Evolutionary conservation across 1,139 yeast species (phyloP).

Genomic region (Ashbya aceris): DNA sequence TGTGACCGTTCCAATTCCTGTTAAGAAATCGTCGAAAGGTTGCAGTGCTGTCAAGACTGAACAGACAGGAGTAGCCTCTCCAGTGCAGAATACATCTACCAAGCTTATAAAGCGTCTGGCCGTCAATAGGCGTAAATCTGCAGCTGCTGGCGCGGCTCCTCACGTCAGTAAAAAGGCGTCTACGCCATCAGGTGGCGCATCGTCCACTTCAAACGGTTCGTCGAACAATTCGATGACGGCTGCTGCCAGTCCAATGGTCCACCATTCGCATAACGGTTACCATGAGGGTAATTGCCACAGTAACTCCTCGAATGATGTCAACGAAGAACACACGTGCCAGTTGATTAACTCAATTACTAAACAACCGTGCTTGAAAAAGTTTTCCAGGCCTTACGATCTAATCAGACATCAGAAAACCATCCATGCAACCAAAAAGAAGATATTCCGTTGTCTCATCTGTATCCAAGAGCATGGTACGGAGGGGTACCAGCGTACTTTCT

Average conservation of each 20-base stretch:
- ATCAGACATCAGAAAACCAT: constrained; percentile 94
- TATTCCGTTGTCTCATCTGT: constrained; percentile 82
- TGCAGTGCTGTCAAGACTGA: constrained; percentile 5
- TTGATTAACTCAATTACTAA: constrained; percentile 54
- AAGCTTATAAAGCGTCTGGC: background rate
- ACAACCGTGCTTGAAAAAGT: constrained; percentile 65
- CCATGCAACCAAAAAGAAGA: constrained; percentile 79
- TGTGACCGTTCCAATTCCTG: constrained; percentile 1
- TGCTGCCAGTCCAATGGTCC: background rate
- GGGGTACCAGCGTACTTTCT: constrained; percentile 59
- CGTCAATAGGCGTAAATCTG: constrained; percentile 1
- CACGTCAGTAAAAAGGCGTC: constrained; percentile 1
- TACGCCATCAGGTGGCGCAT: background rate
- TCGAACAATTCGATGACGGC: background rate
- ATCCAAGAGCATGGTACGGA: constrained; percentile 41
- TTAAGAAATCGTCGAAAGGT: constrained; percentile 3
- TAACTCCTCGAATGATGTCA: constrained; percentile 11
- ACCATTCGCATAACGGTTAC: background rate
- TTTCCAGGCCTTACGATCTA: constrained; percentile 89
- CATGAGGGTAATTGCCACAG: constrained; percentile 7
- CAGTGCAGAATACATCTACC: constrained; percentile 3
- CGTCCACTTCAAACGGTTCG: background rate
- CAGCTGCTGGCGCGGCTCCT: background rate
- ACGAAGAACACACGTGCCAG: constrained; percentile 46
- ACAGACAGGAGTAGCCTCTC: constrained; percentile 1